Evolutionary conservation across 345 rosid genomes (phyloP).

Genomic region (Viola odorata): DNA sequence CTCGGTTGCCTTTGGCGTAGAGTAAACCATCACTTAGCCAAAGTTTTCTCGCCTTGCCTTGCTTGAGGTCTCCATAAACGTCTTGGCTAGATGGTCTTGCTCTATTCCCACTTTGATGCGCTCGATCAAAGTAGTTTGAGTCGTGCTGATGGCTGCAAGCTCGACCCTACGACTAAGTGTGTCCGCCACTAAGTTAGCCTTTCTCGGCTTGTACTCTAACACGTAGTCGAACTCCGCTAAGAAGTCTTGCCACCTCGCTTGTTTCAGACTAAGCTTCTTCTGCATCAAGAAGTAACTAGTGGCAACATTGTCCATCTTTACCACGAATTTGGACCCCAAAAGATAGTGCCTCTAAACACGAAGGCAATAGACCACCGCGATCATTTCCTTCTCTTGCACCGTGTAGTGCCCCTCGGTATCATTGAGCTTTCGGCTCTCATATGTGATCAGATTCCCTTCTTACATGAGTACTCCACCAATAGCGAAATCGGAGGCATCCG

Average conservation of each 20-base stretch:
- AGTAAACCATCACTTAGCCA: no score
- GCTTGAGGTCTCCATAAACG: not conserved
- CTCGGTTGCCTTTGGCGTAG: no score
- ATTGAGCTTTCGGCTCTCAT: not conserved
- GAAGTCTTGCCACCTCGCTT: not conserved
- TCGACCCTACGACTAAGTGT: not conserved
- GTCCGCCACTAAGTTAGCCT: not conserved
- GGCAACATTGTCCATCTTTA: not conserved
- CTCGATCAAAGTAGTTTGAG: not conserved
- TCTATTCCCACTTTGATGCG: not conserved
- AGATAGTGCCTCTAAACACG: not conserved
- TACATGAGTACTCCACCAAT: not conserved
- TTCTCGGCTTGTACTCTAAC: not conserved
- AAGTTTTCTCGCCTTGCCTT: not conserved
- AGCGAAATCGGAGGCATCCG: not conserved
- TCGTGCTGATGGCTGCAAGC: not conserved
- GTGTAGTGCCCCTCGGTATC: not conserved
- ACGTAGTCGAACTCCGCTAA: not conserved
- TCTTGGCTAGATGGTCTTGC: not conserved
- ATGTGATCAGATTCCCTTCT: not conserved
- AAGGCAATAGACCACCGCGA: not conserved
- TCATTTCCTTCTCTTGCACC: not conserved
- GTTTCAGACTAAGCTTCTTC: not conserved
- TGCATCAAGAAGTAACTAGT: not conserved
- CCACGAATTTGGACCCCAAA: not conserved